Evolutionary conservation across 2,329 filamentous ascomycete species (phyloP).

Genomic region (Aspergillus felis): DNA sequence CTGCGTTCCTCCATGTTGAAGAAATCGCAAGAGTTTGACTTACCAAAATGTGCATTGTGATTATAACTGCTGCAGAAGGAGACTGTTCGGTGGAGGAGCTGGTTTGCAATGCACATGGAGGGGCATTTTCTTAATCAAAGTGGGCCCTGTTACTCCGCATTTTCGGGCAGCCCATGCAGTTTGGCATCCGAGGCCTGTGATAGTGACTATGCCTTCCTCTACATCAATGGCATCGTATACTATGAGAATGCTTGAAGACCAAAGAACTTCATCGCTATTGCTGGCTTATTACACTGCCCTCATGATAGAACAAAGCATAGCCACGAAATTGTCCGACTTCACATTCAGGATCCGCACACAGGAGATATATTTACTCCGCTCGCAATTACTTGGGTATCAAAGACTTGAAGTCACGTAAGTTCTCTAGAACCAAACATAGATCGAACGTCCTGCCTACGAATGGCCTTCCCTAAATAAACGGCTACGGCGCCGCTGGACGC

Average conservation of each 20-base stretch:
- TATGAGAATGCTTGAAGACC: background rate
- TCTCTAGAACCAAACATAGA: background rate
- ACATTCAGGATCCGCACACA: background rate
- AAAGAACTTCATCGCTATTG: background rate
- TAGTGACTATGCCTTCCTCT: background rate
- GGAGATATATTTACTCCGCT: background rate
- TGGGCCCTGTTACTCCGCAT: background rate
- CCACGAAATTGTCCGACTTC: background rate
- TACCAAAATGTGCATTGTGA: conserved; percentile 51
- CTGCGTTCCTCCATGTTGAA: background rate
- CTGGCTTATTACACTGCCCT: background rate
- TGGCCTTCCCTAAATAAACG: conserved; percentile 19
- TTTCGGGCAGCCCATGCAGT: background rate
- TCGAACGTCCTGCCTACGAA: background rate
- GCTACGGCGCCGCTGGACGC: conserved; percentile 32
- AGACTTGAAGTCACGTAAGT: background rate
- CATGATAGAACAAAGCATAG: background rate
- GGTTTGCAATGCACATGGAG: background rate
- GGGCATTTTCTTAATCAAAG: background rate
- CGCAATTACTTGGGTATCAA: conserved; percentile 2
- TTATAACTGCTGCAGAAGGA: background rate
- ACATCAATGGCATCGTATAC: background rate
- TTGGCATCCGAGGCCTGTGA: background rate
- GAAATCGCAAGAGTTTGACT: conserved; percentile 15
- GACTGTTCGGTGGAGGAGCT: conserved; percentile 6